Conservation (phyloP, 2,329 filamentous ascomycete genomes). For the Diaporthe helianthi region DNA sequence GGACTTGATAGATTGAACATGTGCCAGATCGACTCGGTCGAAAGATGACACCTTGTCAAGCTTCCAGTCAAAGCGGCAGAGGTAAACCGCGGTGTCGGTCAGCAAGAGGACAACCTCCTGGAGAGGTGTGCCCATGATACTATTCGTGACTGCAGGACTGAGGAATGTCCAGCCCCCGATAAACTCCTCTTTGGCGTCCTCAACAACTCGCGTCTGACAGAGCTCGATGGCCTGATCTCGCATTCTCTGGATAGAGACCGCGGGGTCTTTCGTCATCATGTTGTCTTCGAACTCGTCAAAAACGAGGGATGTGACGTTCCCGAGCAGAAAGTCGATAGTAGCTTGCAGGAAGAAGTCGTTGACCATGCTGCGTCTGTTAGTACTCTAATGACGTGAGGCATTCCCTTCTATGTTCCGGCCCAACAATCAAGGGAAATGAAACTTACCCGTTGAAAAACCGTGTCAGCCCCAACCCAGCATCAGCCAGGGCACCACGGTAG, state of each 20-base stretch:
- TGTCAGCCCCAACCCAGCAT: constrained; percentile 87
- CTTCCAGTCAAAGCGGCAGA: constrained; percentile 93
- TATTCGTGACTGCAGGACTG: constrained; percentile 75
- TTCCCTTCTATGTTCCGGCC: neutral
- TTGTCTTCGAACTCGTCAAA: constrained; percentile 95
- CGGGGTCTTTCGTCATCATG: constrained; percentile 92
- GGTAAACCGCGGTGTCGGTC: constrained; percentile 84
- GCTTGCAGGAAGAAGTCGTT: constrained; percentile 98
- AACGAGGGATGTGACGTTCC: constrained; percentile 82
- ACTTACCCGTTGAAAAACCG: constrained; percentile 72
- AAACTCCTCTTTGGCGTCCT: constrained; percentile 83
- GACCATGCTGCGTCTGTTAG: constrained; percentile 75
- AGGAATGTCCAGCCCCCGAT: constrained; percentile 89
- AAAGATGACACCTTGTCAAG: constrained; percentile 94
- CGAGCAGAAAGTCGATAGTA: constrained; percentile 91
- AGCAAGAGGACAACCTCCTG: constrained; percentile 89
- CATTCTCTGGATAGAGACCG: constrained; percentile 83
- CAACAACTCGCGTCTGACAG: constrained; percentile 84
- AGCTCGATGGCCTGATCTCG: constrained; percentile 90
- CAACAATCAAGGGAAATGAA: neutral
- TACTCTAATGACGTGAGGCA: neutral
- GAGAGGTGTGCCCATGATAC: constrained; percentile 74
- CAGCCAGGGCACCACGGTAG: constrained; percentile 88
- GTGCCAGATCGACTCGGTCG: constrained; percentile 80
- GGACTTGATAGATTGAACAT: constrained; percentile 74